A percentile compares a stretch with the other conserved stretches of the same genome.
These are phyloP conservation scores for Kwoniella europaea DNA, from an alignment of 768 basidiomycete species.

Conservation along the genomic window DNA sequence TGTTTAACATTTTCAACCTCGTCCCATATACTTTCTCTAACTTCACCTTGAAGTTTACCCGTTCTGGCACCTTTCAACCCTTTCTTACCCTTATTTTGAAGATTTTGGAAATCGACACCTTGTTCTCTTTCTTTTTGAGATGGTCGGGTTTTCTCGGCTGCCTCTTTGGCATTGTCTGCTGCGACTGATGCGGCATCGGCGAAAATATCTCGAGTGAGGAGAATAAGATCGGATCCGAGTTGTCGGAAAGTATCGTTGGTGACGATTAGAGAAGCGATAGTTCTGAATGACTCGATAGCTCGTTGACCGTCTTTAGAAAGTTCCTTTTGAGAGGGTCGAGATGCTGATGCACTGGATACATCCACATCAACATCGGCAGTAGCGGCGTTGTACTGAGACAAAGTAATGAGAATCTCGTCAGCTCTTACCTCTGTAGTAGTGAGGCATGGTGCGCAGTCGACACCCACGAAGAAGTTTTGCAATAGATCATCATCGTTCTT, in stretches of 20 bases:
- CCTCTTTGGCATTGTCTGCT: slow-evolving; percentile 57
- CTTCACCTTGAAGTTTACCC: slow-evolving; percentile 57
- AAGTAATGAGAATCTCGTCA: neutral
- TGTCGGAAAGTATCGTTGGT: slow-evolving; percentile 58
- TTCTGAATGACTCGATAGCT: slow-evolving; percentile 54
- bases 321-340: slow-evolving; percentile 41
- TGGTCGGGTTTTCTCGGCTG: slow-evolving; percentile 51
- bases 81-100: slow-evolving; percentile 56
- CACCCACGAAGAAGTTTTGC: slow-evolving; percentile 57
- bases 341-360: slow-evolving; percentile 23
- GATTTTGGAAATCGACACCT: slow-evolving; percentile 55
- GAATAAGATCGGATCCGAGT: slow-evolving; percentile 56
- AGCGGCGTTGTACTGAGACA: slow-evolving; percentile 51
- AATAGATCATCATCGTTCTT: slow-evolving; percentile 59
- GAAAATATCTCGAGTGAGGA: slow-evolving; percentile 58
- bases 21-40: slow-evolving; percentile 50
- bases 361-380: slow-evolving; percentile 56
- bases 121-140: slow-evolving; percentile 52
- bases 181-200: slow-evolving; percentile 58
- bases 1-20: slow-evolving; percentile 46
- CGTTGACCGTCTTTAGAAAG: slow-evolving; percentile 54
- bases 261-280: slow-evolving; percentile 56
- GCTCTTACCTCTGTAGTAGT: neutral
- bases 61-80: slow-evolving; percentile 50
- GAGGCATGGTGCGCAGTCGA: neutral